These are phyloP conservation scores for Pyrenophora teres DNA, from an alignment of 2,329 filamentous ascomycete genomes.

Conservation along the genomic window DNA sequence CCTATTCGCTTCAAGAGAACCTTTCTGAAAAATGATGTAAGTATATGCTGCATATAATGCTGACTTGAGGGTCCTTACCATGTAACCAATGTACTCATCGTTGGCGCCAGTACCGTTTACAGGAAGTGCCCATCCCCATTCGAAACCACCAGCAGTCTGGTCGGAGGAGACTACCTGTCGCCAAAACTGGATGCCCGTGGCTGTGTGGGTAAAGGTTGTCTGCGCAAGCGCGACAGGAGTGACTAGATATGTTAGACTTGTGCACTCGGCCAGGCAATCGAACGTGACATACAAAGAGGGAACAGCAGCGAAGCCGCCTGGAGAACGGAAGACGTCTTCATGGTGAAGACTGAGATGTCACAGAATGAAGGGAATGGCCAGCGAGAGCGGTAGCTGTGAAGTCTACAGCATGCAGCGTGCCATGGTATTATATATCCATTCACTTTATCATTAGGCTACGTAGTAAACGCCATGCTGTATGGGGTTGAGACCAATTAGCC, in stretches of 20 bases:
- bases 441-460: slow-evolving; percentile 27
- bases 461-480: slow-evolving; percentile 17
- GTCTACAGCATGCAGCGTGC: slow-evolving; percentile 26
- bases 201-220: slow-evolving; percentile 36
- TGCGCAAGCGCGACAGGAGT: slow-evolving; percentile 37
- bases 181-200: slow-evolving; percentile 41
- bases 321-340: slow-evolving; percentile 43
- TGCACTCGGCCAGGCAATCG: not conserved
- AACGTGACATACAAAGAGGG: slow-evolving; percentile 37
- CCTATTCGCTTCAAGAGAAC: slow-evolving; percentile 30
- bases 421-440: slow-evolving; percentile 37
- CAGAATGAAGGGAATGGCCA: slow-evolving; percentile 22
- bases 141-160: slow-evolving; percentile 41
- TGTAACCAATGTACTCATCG: slow-evolving; percentile 47
- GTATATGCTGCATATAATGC: not conserved
- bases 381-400: slow-evolving; percentile 33
- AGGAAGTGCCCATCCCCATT: slow-evolving; percentile 45
- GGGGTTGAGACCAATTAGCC: slow-evolving; percentile 26
- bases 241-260: slow-evolving; percentile 18
- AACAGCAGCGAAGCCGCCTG: slow-evolving; percentile 46
- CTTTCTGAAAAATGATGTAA: slow-evolving; percentile 30
- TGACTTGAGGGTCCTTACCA: slow-evolving; percentile 25
- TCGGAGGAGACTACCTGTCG: slow-evolving; percentile 29
- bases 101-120: slow-evolving; percentile 25
- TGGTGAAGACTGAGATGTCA: slow-evolving; percentile 29